These are phyloP conservation scores for Entomophthora muscae DNA, from an alignment of 371 early-diverging fungal species.

Conservation along the genomic window DNA sequence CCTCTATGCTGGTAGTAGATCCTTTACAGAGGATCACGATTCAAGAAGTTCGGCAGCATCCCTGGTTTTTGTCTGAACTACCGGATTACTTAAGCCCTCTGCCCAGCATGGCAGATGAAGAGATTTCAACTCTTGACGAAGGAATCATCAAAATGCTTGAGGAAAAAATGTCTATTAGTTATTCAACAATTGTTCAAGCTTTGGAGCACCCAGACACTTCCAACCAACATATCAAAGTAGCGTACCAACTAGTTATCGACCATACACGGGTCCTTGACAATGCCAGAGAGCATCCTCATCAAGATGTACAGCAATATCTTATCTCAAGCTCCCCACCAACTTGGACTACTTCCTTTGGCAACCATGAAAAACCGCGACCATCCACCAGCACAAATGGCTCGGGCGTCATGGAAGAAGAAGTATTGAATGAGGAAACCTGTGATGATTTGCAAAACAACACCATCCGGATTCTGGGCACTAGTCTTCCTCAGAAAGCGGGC, in stretches of 20 bases:
- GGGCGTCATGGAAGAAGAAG: not conserved
- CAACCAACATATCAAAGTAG: conserved; percentile 84
- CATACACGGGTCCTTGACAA: conserved; percentile 52
- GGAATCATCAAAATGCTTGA: conserved; percentile 53
- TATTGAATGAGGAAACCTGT: not conserved
- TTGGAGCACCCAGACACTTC: conserved; percentile 36
- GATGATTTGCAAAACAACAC: not conserved
- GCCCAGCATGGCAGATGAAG: conserved; percentile 41
- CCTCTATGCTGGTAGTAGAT: conserved; percentile 90
- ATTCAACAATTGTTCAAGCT: conserved; percentile 43
- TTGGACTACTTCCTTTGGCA: not conserved
- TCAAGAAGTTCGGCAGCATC: conserved; percentile 66
- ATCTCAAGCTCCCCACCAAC: conserved; percentile 5
- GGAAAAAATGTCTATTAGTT: conserved; percentile 68
- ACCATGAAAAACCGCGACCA: not conserved
- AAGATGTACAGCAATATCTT: not conserved
- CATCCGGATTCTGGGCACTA: not conserved
- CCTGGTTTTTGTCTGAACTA: conserved; percentile 77
- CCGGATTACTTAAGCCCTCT: conserved; percentile 79
- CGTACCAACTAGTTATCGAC: conserved; percentile 81
- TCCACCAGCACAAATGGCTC: not conserved
- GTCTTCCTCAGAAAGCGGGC: not conserved
- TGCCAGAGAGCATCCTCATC: conserved; percentile 21
- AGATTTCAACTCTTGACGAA: conserved; percentile 45
- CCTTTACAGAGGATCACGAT: conserved; percentile 88